Percentiles rank a stretch among this genome's conserved stretches.
These are phyloP conservation scores for Berkeleyomyces rouxiae DNA, from an alignment of 2,329 filamentous ascomycete genomes.

Conservation along the genomic window DNA sequence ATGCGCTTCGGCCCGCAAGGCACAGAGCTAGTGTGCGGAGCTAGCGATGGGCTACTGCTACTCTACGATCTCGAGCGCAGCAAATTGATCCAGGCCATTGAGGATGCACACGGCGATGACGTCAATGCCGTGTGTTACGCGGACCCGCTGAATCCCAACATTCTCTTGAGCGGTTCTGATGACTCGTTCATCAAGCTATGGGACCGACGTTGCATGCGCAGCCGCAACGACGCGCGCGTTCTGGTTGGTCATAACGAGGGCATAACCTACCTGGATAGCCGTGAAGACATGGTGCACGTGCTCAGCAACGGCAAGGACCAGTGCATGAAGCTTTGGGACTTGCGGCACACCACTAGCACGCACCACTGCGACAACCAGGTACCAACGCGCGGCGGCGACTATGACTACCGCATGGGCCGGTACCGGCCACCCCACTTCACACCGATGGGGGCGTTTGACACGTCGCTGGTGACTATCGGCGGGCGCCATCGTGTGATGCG, in stretches of 20 bases:
- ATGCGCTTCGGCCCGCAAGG: constrained; percentile 87
- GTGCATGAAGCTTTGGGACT: constrained; percentile 92
- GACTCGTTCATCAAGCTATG: constrained; percentile 90
- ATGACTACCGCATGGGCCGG: neutral
- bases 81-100: constrained; percentile 82
- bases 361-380: constrained; percentile 38
- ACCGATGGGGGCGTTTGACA: constrained; percentile 35
- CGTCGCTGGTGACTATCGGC: constrained; percentile 82
- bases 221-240: constrained; percentile 52
- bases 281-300: constrained; percentile 62
- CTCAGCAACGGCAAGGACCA: constrained; percentile 93
- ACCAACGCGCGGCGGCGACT: neutral
- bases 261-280: constrained; percentile 52
- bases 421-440: neutral
- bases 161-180: constrained; percentile 89
- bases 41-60: constrained; percentile 28
- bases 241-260: constrained; percentile 52
- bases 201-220: constrained; percentile 85
- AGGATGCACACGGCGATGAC: constrained; percentile 68
- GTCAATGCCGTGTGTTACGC: constrained; percentile 96
- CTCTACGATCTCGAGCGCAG: constrained; percentile 34
- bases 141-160: constrained; percentile 74
- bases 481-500: constrained; percentile 67
- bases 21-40: constrained; percentile 77
- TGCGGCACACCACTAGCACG: constrained; percentile 40